Evolutionary conservation across 768 basidiomycete species (phyloP).

Genomic region (Sarcodon sp.): DNA sequence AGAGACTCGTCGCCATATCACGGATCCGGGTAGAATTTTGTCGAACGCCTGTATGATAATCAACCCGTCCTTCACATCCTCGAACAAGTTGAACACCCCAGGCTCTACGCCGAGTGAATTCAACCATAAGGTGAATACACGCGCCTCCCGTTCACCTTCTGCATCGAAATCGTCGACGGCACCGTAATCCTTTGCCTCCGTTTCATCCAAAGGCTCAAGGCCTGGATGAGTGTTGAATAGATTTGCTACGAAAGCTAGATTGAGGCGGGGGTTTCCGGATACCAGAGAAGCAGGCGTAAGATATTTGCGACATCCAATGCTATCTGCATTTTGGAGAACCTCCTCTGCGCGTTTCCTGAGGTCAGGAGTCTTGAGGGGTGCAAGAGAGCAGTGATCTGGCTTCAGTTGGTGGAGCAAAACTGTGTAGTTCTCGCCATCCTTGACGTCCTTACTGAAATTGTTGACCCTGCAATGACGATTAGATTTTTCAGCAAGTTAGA

Average conservation of each 20-base stretch:
- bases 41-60: slow-evolving; percentile 94
- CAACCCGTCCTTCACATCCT: slow-evolving; percentile 88
- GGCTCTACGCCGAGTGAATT: slow-evolving; percentile 97
- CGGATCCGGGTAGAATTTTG: slow-evolving; percentile 85
- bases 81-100: slow-evolving; percentile 90
- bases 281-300: slow-evolving; percentile 86
- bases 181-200: slow-evolving; percentile 85
- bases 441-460: slow-evolving; percentile 97
- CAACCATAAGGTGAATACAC: slow-evolving; percentile 96
- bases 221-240: slow-evolving; percentile 98
- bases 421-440: slow-evolving; percentile 96
- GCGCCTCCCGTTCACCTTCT: slow-evolving; percentile 95
- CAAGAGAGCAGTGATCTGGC: slow-evolving; percentile 84
- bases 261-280: slow-evolving; percentile 91
- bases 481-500: not conserved
- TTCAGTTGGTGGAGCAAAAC: slow-evolving; percentile 92
- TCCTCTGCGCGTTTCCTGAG: slow-evolving; percentile 80
- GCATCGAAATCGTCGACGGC: slow-evolving; percentile 96
- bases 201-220: slow-evolving; percentile 86
- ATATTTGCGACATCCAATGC: slow-evolving; percentile 92
- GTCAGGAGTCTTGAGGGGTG: slow-evolving; percentile 80
- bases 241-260: slow-evolving; percentile 97
- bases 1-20: slow-evolving; percentile 92
- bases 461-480: slow-evolving; percentile 49
- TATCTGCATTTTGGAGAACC: slow-evolving; percentile 81